phyloP scores from a whole-genome alignment of 345 rosid species.

The thale cress (Arabidopsis thaliana) region DNA sequence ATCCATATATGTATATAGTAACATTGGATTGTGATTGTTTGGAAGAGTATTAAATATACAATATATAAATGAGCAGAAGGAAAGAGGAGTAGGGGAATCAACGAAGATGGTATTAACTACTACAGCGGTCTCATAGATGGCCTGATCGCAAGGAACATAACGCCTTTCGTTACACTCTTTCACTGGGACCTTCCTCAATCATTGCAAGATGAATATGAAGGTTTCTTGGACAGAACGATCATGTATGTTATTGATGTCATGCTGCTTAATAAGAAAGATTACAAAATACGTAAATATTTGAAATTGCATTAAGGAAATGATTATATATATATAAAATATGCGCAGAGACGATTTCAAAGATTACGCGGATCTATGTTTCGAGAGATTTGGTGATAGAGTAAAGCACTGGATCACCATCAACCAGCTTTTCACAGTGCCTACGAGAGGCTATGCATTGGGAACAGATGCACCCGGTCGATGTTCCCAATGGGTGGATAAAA shows the following conservation, averaged over 20 bases:
- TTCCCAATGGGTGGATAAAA: conserved; percentile 28
- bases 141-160: neutral
- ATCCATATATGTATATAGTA: neutral
- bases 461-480: conserved; percentile 53
- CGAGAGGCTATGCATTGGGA: conserved; percentile 43
- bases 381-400: conserved; percentile 49
- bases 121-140: neutral
- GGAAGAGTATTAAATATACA: neutral
- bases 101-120: neutral
- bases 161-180: conserved; percentile 13
- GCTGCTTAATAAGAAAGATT: neutral
- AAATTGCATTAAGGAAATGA: neutral
- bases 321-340: neutral
- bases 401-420: conserved; percentile 56
- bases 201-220: conserved; percentile 53
- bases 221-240: conserved; percentile 44
- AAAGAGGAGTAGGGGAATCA: neutral
- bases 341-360: conserved; percentile 49
- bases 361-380: conserved; percentile 50
- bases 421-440: conserved; percentile 43
- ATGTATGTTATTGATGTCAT: neutral
- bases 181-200: conserved; percentile 63
- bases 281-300: neutral
- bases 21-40: neutral
- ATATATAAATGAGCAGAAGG: neutral